Evolutionary conservation across 2,329 filamentous ascomycete species (phyloP).

Genomic region (Fusarium anguioides): DNA sequence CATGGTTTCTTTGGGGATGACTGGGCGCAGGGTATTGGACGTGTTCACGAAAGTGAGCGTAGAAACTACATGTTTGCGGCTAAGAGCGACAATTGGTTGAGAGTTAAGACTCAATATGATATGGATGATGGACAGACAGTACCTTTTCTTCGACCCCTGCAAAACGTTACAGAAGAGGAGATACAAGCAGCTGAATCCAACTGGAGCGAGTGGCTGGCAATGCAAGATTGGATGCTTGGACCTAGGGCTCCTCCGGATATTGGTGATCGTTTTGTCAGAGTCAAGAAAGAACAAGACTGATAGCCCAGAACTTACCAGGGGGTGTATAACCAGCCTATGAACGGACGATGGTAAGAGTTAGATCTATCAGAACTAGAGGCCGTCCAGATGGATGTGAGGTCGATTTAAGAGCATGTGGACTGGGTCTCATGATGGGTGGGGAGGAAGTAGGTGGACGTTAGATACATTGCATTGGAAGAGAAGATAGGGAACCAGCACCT

Average conservation of each 20-base stretch:
- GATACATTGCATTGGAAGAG: background rate
- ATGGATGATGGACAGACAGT: slow-evolving; percentile 84
- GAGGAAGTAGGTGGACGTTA: slow-evolving; percentile 6
- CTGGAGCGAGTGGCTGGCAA: slow-evolving; percentile 95
- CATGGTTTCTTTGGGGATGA: slow-evolving; percentile 98
- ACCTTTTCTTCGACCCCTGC: slow-evolving; percentile 87
- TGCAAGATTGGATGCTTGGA: slow-evolving; percentile 99
- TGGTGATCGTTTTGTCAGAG: slow-evolving; percentile 42
- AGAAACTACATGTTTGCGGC: slow-evolving; percentile 95
- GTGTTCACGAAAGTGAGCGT: slow-evolving; percentile 87
- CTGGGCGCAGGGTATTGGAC: slow-evolving; percentile 82
- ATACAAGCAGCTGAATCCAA: slow-evolving; percentile 83
- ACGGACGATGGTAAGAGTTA: background rate
- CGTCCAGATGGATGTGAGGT: background rate
- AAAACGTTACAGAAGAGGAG: slow-evolving; percentile 79
- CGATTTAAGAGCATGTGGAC: background rate
- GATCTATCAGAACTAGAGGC: background rate
- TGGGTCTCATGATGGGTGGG: background rate
- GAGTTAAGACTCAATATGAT: slow-evolving; percentile 91
- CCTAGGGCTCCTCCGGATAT: slow-evolving; percentile 71
- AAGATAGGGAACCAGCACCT: slow-evolving; percentile 34
- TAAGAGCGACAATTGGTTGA: slow-evolving; percentile 90
- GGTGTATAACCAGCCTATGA: background rate
- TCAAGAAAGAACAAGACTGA: slow-evolving; percentile 48
- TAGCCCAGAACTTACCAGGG: background rate